These are phyloP conservation scores for Colletotrichum eremochloae DNA, from an alignment of 2,329 filamentous ascomycete genomes.

Conservation along the genomic window DNA sequence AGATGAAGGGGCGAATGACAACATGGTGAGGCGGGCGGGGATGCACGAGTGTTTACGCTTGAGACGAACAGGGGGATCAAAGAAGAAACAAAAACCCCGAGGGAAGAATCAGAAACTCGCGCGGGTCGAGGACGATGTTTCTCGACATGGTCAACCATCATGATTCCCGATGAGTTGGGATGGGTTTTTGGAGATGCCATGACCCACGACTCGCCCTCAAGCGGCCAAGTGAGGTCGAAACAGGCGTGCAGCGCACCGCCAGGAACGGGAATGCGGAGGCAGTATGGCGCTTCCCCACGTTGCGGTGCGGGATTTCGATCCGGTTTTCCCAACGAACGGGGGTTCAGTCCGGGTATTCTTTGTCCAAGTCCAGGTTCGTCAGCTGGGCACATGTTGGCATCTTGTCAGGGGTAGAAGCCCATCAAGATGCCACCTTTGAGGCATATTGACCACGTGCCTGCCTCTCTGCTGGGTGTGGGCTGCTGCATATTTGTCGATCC, in stretches of 20 bases:
- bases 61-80: constrained; percentile 19
- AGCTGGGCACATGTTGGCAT: constrained; percentile 26
- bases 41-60: constrained; percentile 21
- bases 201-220: background rate
- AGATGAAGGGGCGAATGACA: constrained; percentile 30
- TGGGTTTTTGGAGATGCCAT: constrained; percentile 10
- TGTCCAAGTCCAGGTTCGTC: constrained; percentile 2
- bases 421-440: constrained; percentile 16
- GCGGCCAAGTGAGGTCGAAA: constrained; percentile 36
- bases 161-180: background rate
- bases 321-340: constrained; percentile 33
- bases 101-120: constrained; percentile 11
- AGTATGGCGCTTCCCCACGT: constrained; percentile 32
- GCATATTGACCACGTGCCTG: background rate
- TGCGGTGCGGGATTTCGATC: constrained; percentile 35
- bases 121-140: background rate
- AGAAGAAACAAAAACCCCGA: background rate
- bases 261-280: constrained; percentile 41
- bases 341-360: background rate
- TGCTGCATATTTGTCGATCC: background rate
- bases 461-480: background rate
- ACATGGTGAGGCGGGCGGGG: constrained; percentile 2
- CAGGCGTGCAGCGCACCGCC: constrained; percentile 33
- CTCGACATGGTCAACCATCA: background rate
- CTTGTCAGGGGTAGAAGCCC: constrained; percentile 23